Evolutionary conservation across 192 early-diverging fungal genomes (phyloP), one percentile per base, ranked within the genome.

Genomic region (Pilaira anomala): DNA sequence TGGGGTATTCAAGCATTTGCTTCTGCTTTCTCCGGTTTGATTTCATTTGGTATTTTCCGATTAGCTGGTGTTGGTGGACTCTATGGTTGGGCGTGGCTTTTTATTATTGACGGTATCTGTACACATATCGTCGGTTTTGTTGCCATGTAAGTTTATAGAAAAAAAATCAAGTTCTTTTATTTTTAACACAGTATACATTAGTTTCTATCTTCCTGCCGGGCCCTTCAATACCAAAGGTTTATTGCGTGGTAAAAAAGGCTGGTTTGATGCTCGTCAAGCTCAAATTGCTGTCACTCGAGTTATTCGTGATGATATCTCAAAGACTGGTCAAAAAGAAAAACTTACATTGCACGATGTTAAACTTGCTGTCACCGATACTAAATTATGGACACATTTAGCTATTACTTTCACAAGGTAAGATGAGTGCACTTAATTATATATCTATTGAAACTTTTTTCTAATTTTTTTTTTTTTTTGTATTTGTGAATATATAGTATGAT

Each of bases 31-130:
- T 76, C 78, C 8, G 81, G 83, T 29, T 48, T 85, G 4, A 49
- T 88, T 19, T 71, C 87, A 1, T 86, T 77, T 48, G 83, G 74
- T 42, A 77, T 88, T 66, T 74, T 85, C 3, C 77, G 78, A 7
- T 42, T 88, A 60, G 66, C 74, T 1, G 82, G 84, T 18, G 53
- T 73, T 24, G 74, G 52, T 48, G 82, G 78, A 48, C 64, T 84
- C 7, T 44, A 71, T 7, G 87, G 83, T 14, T 88, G 87, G 87
- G 73, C 77, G 36, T 88, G 87, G 87, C 50, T 87, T 19, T 87
- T 87, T 69, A 21, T 82, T 30, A 67, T 88, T 57, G 87, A 87
- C 36, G 87, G 85, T 21, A 46, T 82, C 22, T 71, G 75, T 14
- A 87, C 87, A 2, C 63, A 79, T 16, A 29, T 83, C 24, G 40